Evolutionary conservation across 345 rosid genomes (phyloP), one percentile per base, ranked within the genome.

Genomic region (Tarenaya hassleriana): DNA sequence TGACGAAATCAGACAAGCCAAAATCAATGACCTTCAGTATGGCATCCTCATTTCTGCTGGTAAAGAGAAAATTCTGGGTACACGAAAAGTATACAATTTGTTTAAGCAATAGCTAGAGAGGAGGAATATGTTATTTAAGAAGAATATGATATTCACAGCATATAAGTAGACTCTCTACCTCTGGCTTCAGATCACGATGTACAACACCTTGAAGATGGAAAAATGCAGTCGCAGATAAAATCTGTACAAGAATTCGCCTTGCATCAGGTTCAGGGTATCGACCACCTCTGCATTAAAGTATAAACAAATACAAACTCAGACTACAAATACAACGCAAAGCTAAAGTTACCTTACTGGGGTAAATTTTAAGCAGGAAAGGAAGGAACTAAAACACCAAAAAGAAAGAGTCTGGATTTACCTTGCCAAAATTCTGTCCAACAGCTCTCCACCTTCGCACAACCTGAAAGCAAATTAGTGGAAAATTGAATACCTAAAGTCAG

Each of bases 201-300:
- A 88, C 95, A 68, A 88, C 97, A 34, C 97, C 99, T 76, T 94
- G 95, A 68, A 88, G 87, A 76, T 88, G 97, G 57, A 84, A 94
- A 75, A 81, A 94, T 3, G 99, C 75, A 68, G 86, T 88, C 24
- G 84, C 92, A 32, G 76, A 73, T 70, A 94, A 73, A 56, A 94
- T 82, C 64, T 88, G 94, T 49, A 78, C 69, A 71, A 88, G 57
- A 37, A 86, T 83, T 18, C 61, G 71, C 64, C 80, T 94, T 39
- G 97, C 90, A 72, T 88, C 99, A 34, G 80, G 87, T 70, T 94
- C 99, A 2, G 76, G 66, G 64, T 80, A 94, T 64, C 85, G 80
- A 69, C 99, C 97, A 56, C 99, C 99, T 79, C 99, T 94, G 75
- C 42, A 69, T 21, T 18, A 69, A 66, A 33, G 53, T 7, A 3